Base-by-base conservation (phyloP, 2,329 filamentous ascomycete genomes). In the Beauveria scarabaeidicola region DNA sequence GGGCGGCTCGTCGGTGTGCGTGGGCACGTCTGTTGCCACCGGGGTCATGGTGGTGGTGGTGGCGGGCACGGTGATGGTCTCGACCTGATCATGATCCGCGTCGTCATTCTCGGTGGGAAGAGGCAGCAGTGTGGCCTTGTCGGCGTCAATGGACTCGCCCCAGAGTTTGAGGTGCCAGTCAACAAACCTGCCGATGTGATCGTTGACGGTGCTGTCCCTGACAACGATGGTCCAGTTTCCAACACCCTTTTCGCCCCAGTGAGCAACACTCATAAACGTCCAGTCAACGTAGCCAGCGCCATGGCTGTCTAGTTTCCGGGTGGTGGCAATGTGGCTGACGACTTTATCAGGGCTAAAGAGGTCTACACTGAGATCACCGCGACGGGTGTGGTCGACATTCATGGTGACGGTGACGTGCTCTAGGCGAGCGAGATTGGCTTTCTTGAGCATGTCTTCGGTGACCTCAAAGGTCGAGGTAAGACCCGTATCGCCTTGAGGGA, bases 261-360 rank as follows among this genome's bases (percentile, higher is more conserved):
- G 94, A 64, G 87, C 92, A 41, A 99, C 94, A 63, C 88, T 95
- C 94, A 99, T 99, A 68, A 99, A 99, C 0, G 93, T 97, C 94
- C 94, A 99, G 74, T 97, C 91, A 41, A 86, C 77, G 71, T 97
- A 99, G 9, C 94, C 94, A 23, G 75, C 73, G 0, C 75, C 70
- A 40, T 81, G 81, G 1, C 81, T 77, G 71, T 99, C 94, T 23
- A 83, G 73, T 61, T 81, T 81, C 64, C 94, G 88, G 1, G 87
- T 78, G 13, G 86, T 89, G 5, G 92, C 88, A 57, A 99, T 83
- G 69, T 96, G 87, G 69, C 91, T 96, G 63, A 91, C 78, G 61
- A 97, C 76, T 10, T 90, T 89, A 36, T 84, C 78, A 0, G 94
- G 94, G 66, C 91, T 96, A 69, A 90, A 84, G 50, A 99, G 78